Evolutionary conservation across 2,329 filamentous ascomycete genomes (phyloP).

Genomic region (Claviceps humidiphila): DNA sequence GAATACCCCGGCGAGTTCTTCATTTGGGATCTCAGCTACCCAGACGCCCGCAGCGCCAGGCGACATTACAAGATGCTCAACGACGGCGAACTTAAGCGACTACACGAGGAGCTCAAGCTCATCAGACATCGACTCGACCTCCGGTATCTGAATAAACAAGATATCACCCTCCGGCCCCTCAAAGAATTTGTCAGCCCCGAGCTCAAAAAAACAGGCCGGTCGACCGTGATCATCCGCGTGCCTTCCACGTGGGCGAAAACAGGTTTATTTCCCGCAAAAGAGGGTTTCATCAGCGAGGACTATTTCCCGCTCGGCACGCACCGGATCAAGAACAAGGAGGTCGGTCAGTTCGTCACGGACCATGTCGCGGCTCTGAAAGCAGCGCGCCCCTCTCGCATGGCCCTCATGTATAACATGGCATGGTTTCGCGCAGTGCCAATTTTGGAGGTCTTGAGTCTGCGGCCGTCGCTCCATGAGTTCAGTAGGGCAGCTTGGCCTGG

Average conservation of each 20-base stretch:
- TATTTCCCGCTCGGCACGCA: slow-evolving; percentile 14
- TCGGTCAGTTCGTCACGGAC: slow-evolving; percentile 8
- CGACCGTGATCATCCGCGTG: slow-evolving; percentile 18
- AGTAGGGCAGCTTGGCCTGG: slow-evolving; percentile 10
- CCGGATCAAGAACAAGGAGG: slow-evolving; percentile 12
- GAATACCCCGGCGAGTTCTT: slow-evolving; percentile 19
- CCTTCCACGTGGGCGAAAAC: slow-evolving; percentile 10
- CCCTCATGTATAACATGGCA: slow-evolving; percentile 13
- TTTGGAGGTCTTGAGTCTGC: slow-evolving; percentile 1
- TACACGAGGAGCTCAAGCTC: slow-evolving; percentile 12
- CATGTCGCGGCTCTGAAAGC: slow-evolving; percentile 11
- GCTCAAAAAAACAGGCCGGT: slow-evolving; percentile 3
- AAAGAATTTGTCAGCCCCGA: slow-evolving; percentile 12
- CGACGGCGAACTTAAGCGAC: slow-evolving; percentile 1
- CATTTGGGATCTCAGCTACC: slow-evolving; percentile 18
- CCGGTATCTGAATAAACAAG: slow-evolving; percentile 6
- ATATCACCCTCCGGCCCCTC: slow-evolving; percentile 15
- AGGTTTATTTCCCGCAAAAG: slow-evolving; percentile 11
- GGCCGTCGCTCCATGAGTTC: slow-evolving; percentile 5
- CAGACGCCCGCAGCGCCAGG: slow-evolving; percentile 3
- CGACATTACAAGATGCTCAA: slow-evolving; percentile 1
- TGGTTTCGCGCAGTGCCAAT: slow-evolving; percentile 14
- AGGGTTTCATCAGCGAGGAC: slow-evolving; percentile 16
- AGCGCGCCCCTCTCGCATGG: slow-evolving; percentile 6
- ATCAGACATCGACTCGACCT: slow-evolving; percentile 13